These are phyloP conservation scores for Cnidoscolus chayamansa DNA, from an alignment of 441 rosid genomes.

Conservation along the genomic window DNA sequence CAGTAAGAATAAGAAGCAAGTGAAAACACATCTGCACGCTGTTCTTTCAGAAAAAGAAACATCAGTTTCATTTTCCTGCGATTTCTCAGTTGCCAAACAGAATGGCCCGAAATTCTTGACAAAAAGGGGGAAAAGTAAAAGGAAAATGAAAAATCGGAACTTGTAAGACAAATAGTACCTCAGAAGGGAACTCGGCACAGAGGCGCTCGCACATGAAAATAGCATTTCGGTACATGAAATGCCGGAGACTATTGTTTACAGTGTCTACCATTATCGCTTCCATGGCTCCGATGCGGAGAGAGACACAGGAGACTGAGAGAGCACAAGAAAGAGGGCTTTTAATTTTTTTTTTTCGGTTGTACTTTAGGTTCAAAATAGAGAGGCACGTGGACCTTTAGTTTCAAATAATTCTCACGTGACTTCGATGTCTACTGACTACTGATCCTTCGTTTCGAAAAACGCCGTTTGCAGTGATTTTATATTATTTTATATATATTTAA, in stretches of 20 bases:
- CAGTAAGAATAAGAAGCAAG: slow-evolving; percentile 2
- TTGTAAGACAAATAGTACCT: slow-evolving; percentile 40
- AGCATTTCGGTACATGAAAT: slow-evolving; percentile 77
- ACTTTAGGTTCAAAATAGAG: slow-evolving; percentile 44
- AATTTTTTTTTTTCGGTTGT: slow-evolving; percentile 29
- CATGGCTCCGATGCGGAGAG: slow-evolving; percentile 43
- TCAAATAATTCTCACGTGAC: slow-evolving; percentile 52
- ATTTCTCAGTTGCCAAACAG: slow-evolving; percentile 17
- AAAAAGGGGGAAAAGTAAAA: too few relatives aligned
- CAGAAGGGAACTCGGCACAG: slow-evolving; percentile 91
- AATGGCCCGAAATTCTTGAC: slow-evolving; percentile 7
- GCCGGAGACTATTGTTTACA: slow-evolving; percentile 80
- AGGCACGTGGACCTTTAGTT: slow-evolving; percentile 50
- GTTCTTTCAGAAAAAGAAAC: not conserved
- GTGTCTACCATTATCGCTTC: slow-evolving; percentile 77
- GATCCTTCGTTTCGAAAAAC: too few relatives aligned
- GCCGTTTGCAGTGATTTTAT: too few relatives aligned
- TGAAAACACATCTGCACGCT: not conserved
- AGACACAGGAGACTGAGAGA: slow-evolving; percentile 6
- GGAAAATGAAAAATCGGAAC: not conserved
- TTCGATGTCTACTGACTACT: not conserved
- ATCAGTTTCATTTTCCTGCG: not conserved
- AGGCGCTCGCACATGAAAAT: slow-evolving; percentile 95
- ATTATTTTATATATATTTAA: too few relatives aligned
- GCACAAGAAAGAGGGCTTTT: slow-evolving; percentile 14